Base-by-base conservation (phyloP, 1,284 basidiomycete genomes). In the Ceratobasidium sp. region DNA sequence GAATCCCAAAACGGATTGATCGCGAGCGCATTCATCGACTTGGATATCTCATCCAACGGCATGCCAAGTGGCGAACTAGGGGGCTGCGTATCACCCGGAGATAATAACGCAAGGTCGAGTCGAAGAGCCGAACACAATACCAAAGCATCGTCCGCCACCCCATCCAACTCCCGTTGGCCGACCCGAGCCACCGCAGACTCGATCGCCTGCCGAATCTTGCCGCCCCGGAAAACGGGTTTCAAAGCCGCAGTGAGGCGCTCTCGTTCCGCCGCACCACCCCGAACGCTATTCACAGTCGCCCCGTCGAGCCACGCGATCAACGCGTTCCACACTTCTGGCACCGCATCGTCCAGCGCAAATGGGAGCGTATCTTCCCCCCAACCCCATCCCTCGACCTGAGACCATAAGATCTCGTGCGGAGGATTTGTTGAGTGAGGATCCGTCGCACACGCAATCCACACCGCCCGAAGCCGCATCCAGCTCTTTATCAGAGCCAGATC, bases 381-480 rank as follows among this genome's bases (percentile, higher is more conserved):
- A 0, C 84, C 86, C 84, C 90, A 90, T 1, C 86, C 87, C 15
- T 81, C 79, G 4, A 96, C 82, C 75, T 95, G 93, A 65, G 89
- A 93, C 96, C 95, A 98, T 2, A 92, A 81, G 53, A 98, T 87
- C 70, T 94, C 93, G 77, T 98, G 95, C 17, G 83, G 83, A 0
- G 92, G 93, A 6, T 87, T 90, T 6, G 94, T 96, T 69, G 85
- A 82, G 77, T 98, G 96, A 1, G 96, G 95, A 76, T 98, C 92
- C 22, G 87, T 84, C 0, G 94, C 92, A 73, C 93, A 96, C 0
- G 86, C 82, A 6, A 83, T 90, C 94, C 94, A 98, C 0, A 83
- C 80, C 65, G 86, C 84, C 1, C 93, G 74, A 2, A 93, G 77
- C 47, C 76, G 77, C 13, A 79, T 79, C 85, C 84, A 93, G 10